These are phyloP conservation scores for Fusarium denticulatum DNA, from an alignment of 2,329 filamentous ascomycete species.

Conservation along the genomic window DNA sequence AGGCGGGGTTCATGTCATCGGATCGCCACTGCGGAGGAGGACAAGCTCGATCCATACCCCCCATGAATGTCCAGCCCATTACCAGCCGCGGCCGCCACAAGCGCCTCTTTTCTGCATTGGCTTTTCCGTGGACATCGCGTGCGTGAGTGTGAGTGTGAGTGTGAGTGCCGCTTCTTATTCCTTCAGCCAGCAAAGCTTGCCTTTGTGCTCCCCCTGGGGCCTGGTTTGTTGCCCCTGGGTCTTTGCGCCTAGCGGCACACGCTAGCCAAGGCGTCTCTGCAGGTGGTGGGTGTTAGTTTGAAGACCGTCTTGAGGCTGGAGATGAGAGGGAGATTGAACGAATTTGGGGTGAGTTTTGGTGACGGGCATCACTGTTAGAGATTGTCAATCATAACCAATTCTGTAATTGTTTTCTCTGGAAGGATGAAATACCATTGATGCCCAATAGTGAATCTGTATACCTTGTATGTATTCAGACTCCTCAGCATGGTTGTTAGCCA, in stretches of 20 bases:
- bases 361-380: constrained; percentile 6
- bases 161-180: neutral
- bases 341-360: constrained; percentile 15
- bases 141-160: neutral
- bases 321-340: constrained; percentile 18
- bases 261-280: constrained; percentile 33
- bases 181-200: constrained; percentile 1
- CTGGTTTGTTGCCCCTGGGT: constrained; percentile 19
- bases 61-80: constrained; percentile 10
- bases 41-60: constrained; percentile 18
- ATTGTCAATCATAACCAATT: constrained; percentile 12
- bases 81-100: constrained; percentile 38
- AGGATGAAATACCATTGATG: neutral
- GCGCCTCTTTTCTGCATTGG: constrained; percentile 29
- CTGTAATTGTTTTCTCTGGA: neutral
- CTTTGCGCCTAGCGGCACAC: constrained; percentile 18
- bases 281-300: constrained; percentile 31
- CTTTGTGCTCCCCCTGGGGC: neutral
- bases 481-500: neutral
- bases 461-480: neutral
- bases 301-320: constrained; percentile 20
- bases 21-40: constrained; percentile 27
- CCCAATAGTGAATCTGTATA: neutral
- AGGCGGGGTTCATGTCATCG: constrained; percentile 27
- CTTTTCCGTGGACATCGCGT: constrained; percentile 13